Evolutionary conservation across 2,329 filamentous ascomycete species (phyloP), one percentile per base, ranked within the genome.

Genomic region (Rutstroemia sp.): DNA sequence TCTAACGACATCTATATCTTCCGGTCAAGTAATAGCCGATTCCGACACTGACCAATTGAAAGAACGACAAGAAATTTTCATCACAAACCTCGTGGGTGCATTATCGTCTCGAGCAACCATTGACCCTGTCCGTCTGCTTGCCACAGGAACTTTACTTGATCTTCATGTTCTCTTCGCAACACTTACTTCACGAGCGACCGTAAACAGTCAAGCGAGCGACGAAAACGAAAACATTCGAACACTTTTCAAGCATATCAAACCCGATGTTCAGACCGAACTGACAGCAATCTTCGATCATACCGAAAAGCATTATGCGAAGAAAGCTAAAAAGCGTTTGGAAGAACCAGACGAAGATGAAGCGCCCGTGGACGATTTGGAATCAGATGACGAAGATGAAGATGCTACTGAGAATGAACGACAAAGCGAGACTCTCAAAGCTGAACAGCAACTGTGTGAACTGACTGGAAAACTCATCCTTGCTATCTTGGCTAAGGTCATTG

Each of bases 371-470:
- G 83, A 82, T 4, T 81, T 86, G 2, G 83, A 84, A 57, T 77
- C 82, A 44, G 74, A 78, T 21, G 77, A 84, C 21, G 78, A 82
- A 45, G 74, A 78, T 30, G 74, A 80, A 58, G 75, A 75, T 19
- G 68, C 81, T 44, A 76, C 81, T 30, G 76, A 78, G 53, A 76
- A 79, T 65, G 76, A 88, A 66, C 79, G 82, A 57, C 76, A 82
- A 62, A 79, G 84, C 48, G 79, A 80, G 40, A 82, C 84, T 56
- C 78, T 96, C 36, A 78, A 92, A 57, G 84, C 90, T 0, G 94
- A 97, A 71, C 87, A 92, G 68, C 82, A 85, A 19, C 79, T 97
- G 0, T 97, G 92, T 71, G 87, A 92, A 65, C 77, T 96, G 25
- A 86, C 92, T 0, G 87, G 84, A 60, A 95, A 94, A 69, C 82